phyloP scores from a whole-genome alignment of 257 asterid genomes.

The Solanum infundibuliforme region DNA sequence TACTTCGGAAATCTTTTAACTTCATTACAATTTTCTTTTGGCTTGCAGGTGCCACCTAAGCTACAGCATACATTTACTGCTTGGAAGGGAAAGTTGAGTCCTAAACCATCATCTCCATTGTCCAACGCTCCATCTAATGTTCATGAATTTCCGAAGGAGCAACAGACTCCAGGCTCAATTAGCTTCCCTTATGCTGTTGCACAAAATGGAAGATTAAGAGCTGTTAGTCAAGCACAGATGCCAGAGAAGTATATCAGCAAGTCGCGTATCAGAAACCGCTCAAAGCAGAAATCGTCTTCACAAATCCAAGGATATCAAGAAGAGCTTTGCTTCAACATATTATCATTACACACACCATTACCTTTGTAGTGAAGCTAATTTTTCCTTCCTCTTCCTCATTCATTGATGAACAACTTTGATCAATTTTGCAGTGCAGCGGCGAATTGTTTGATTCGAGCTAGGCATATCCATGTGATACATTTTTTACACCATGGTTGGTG shows the following conservation, averaged over 20 bases:
- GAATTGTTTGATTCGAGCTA: constrained; percentile 10
- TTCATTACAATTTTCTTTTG: not conserved
- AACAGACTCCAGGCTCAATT: constrained; percentile 12
- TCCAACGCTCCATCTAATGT: not conserved
- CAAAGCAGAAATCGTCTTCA: constrained; percentile 20
- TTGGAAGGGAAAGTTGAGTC: constrained; percentile 34
- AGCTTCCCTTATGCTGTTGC: constrained; percentile 20
- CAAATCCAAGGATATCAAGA: constrained; percentile 14
- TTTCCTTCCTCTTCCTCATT: not conserved
- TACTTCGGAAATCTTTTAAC: not conserved
- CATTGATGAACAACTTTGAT: not conserved
- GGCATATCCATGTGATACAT: not conserved
- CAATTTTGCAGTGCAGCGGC: constrained; percentile 33
- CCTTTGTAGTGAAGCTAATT: not conserved
- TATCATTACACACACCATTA: constrained; percentile 54
- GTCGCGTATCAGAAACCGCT: constrained; percentile 12
- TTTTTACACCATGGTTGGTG: not conserved
- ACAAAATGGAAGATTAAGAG: constrained; percentile 38
- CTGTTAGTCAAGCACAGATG: constrained; percentile 8
- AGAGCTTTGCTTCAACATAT: constrained; percentile 32
- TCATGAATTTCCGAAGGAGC: constrained; percentile 5
- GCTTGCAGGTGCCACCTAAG: constrained; percentile 47
- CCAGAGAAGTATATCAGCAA: constrained; percentile 11
- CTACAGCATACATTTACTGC: constrained; percentile 38
- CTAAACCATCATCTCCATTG: constrained; percentile 4